Evolutionary conservation across 179 eudicot species (phyloP).

Genomic region (Beta lomatogona): DNA sequence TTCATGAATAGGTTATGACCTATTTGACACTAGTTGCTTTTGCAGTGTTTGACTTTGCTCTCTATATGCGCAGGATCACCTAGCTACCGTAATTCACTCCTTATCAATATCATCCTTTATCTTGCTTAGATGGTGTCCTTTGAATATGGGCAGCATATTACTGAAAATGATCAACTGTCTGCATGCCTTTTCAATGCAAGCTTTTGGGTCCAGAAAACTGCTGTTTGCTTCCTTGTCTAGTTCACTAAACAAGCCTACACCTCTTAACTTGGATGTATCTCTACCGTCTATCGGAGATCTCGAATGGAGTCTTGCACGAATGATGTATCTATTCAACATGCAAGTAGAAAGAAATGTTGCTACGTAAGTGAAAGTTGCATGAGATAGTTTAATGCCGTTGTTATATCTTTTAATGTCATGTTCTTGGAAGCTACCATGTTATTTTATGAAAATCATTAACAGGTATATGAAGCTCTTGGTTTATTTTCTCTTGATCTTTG

Average conservation of each 20-base stretch:
- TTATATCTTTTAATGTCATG: slow-evolving; percentile 5
- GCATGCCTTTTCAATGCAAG: slow-evolving; percentile 37
- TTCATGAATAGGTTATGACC: slow-evolving; percentile 1
- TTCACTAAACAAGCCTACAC: slow-evolving; percentile 72
- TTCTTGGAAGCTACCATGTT: neutral
- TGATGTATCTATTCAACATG: slow-evolving; percentile 79
- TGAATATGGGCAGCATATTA: slow-evolving; percentile 33
- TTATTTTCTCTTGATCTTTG: neutral
- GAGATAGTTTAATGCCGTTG: slow-evolving; percentile 4
- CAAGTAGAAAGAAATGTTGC: slow-evolving; percentile 92
- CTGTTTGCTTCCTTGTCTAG: slow-evolving; percentile 76
- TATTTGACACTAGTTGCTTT: slow-evolving; percentile 10
- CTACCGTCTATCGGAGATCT: slow-evolving; percentile 74
- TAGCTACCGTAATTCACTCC: slow-evolving; percentile 40
- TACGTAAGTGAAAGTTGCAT: slow-evolving; percentile 59
- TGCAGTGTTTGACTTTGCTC: slow-evolving; percentile 26
- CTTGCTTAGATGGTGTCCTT: slow-evolving; percentile 43
- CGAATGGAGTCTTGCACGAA: slow-evolving; percentile 66
- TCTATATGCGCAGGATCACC: slow-evolving; percentile 54
- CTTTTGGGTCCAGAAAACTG: slow-evolving; percentile 39
- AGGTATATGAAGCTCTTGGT: neutral
- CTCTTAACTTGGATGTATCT: slow-evolving; percentile 80
- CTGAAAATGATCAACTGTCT: slow-evolving; percentile 33
- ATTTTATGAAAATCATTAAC: neutral
- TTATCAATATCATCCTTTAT: slow-evolving; percentile 45